Percentiles rank a stretch among this genome's conserved stretches.
Evolutionary conservation across 768 basidiomycete genomes (phyloP).

Genomic region (Mycena epipterygia): DNA sequence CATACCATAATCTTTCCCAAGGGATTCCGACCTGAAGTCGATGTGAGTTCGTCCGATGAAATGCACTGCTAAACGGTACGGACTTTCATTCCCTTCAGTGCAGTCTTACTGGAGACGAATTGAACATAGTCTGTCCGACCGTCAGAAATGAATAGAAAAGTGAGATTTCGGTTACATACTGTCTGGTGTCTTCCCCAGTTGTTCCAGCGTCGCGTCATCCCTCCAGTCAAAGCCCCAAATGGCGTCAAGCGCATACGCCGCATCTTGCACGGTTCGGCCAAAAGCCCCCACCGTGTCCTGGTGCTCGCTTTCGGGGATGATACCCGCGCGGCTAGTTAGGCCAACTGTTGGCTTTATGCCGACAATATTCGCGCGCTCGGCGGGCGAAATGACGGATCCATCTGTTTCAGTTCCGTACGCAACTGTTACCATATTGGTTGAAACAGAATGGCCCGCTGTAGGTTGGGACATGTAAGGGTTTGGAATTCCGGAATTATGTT

Average conservation of each 20-base stretch:
- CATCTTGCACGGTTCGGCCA: constrained; percentile 51
- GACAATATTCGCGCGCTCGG: constrained; percentile 54
- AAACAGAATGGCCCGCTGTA: constrained; percentile 48
- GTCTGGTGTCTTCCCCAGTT: constrained; percentile 44
- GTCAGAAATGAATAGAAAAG: background rate
- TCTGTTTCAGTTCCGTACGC: constrained; percentile 46
- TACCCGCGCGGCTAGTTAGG: constrained; percentile 56
- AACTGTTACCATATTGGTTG: constrained; percentile 44
- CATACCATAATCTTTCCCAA: constrained; percentile 35
- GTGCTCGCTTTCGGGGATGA: constrained; percentile 53
- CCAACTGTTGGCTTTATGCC: constrained; percentile 61
- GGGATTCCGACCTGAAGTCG: constrained; percentile 32
- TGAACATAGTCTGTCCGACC: constrained; percentile 36
- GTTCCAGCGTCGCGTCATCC: constrained; percentile 53
- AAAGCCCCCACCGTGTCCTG: constrained; percentile 58
- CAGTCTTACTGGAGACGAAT: constrained; percentile 37
- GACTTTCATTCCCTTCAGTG: constrained; percentile 39
- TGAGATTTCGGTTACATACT: constrained; percentile 13
- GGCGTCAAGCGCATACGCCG: constrained; percentile 52
- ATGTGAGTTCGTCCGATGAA: background rate
- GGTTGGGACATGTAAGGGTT: constrained; percentile 12
- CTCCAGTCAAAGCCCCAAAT: constrained; percentile 51
- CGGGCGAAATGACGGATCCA: constrained; percentile 54
- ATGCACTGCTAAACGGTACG: background rate
- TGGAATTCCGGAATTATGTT: background rate